phyloP scores from a whole-genome alignment of 495 filamentous ascomycete genomes.

The Lasiosphaeris hirsuta region DNA sequence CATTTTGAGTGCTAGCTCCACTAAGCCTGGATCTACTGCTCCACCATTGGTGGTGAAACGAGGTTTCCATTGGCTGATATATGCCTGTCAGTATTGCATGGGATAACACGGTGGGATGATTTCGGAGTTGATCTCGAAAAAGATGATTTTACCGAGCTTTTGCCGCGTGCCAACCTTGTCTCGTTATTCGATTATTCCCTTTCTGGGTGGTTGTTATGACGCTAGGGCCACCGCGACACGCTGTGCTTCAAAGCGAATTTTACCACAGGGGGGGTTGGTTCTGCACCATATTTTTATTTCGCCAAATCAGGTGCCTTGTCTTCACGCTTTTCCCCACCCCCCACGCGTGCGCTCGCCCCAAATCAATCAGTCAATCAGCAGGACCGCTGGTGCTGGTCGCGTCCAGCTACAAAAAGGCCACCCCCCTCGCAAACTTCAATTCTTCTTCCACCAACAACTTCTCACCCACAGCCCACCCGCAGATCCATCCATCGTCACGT shows the following conservation, averaged over 20 bases:
- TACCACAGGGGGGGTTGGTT: constrained; percentile 12
- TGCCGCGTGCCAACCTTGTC: not conserved
- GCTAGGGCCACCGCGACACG: constrained; percentile 34
- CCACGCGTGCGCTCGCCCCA: constrained; percentile 22
- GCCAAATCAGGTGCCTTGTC: constrained; percentile 32
- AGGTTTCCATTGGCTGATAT: too few species aligned
- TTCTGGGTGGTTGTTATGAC: constrained; percentile 32
- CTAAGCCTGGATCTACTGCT: too few species aligned
- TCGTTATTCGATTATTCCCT: constrained; percentile 15
- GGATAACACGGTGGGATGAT: too few species aligned
- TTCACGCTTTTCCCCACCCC: constrained; percentile 19
- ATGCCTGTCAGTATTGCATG: too few species aligned
- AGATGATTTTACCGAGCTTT: not conserved
- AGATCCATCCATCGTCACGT: constrained; percentile 8
- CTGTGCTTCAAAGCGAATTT: constrained; percentile 8
- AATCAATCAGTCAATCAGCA: constrained; percentile 48
- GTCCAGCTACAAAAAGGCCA: constrained; percentile 51
- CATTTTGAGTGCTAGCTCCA: too few species aligned
- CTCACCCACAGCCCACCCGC: constrained; percentile 40
- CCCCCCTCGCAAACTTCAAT: constrained; percentile 44
- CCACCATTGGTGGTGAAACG: too few species aligned
- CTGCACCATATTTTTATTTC: constrained; percentile 28
- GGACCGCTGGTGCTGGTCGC: constrained; percentile 39
- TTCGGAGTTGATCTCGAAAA: not conserved
- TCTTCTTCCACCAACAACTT: constrained; percentile 43